A percentile compares a stretch with the other conserved stretches of the same genome.
Conservation (phyloP, 75 land plant species). For the Sequoiadendron giganteum region DNA sequence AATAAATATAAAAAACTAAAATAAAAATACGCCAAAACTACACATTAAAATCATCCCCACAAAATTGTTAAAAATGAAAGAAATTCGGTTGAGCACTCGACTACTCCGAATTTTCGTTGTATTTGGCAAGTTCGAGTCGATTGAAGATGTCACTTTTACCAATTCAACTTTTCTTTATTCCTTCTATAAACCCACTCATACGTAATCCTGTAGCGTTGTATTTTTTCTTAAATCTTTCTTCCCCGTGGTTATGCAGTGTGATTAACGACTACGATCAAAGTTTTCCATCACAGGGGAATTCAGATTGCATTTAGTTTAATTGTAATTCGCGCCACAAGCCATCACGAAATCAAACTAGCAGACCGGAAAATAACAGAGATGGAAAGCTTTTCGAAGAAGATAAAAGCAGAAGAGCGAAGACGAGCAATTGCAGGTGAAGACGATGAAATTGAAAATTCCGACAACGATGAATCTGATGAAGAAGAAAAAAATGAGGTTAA, state of each 20-base stretch:
- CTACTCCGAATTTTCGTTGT: no score
- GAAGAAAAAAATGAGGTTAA: constrained; percentile 20
- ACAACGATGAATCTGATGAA: constrained; percentile 12
- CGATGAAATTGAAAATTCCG: neutral
- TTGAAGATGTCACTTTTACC: no score
- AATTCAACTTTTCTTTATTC: no score
- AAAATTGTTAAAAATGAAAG: no score
- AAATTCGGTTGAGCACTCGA: no score
- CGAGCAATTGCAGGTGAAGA: constrained; percentile 20
- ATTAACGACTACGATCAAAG: neutral
- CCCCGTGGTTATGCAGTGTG: neutral
- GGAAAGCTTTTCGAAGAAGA: constrained; percentile 19
- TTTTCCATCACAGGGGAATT: neutral
- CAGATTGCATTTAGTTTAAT: neutral
- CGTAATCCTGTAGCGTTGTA: neutral
- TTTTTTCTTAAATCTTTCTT: neutral
- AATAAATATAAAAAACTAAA: no score
- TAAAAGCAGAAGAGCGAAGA: constrained; percentile 19
- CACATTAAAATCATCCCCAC: no score
- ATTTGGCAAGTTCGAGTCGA: no score
- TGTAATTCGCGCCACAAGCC: neutral
- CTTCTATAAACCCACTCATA: no score
- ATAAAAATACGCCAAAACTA: no score
- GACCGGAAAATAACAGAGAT: constrained; percentile 6
- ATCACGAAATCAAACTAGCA: neutral